Evolutionary conservation across 768 basidiomycete species (phyloP).

Genomic region (Russula abietina): DNA sequence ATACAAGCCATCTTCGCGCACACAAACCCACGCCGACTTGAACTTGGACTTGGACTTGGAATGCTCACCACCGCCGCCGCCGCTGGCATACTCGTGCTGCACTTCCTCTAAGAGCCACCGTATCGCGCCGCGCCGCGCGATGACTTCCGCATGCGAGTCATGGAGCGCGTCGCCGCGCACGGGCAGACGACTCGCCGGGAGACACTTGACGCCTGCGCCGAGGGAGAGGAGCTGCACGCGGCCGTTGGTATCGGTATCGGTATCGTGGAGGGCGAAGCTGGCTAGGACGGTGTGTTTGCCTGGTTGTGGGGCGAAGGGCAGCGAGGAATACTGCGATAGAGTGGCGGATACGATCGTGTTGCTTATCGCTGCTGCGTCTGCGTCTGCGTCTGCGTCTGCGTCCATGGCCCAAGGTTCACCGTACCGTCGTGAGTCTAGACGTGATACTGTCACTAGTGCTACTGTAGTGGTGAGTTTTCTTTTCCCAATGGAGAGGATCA

Average conservation of each 20-base stretch:
- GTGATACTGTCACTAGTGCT: background rate
- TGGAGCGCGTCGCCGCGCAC: conserved; percentile 71
- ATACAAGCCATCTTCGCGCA: conserved; percentile 37
- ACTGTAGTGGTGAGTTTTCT: background rate
- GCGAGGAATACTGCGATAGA: conserved; percentile 39
- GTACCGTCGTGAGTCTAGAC: too few species aligned
- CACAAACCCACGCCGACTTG: conserved; percentile 41
- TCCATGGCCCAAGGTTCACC: too few species aligned
- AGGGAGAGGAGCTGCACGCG: conserved; percentile 56
- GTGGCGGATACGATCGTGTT: conserved; percentile 35
- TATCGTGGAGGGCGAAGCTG: conserved; percentile 43
- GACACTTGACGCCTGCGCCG: conserved; percentile 81
- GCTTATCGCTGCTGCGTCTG: conserved; percentile 18
- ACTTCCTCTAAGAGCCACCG: conserved; percentile 80
- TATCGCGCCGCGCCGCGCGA: conserved; percentile 74
- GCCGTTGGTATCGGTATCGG: conserved; percentile 26
- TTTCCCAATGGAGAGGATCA: background rate
- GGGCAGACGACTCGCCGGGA: conserved; percentile 59
- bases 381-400: too few species aligned
- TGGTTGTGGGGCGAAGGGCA: conserved; percentile 46
- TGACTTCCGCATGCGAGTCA: conserved; percentile 87
- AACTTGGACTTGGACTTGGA: too few species aligned
- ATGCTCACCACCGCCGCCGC: too few species aligned
- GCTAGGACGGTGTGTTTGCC: conserved; percentile 63
- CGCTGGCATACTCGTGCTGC: too few species aligned